Percentiles rank a stretch among this genome's conserved stretches.
These are phyloP conservation scores for Nepenthes gracilis DNA, from an alignment of 148 eudicot species.

Conservation along the genomic window DNA sequence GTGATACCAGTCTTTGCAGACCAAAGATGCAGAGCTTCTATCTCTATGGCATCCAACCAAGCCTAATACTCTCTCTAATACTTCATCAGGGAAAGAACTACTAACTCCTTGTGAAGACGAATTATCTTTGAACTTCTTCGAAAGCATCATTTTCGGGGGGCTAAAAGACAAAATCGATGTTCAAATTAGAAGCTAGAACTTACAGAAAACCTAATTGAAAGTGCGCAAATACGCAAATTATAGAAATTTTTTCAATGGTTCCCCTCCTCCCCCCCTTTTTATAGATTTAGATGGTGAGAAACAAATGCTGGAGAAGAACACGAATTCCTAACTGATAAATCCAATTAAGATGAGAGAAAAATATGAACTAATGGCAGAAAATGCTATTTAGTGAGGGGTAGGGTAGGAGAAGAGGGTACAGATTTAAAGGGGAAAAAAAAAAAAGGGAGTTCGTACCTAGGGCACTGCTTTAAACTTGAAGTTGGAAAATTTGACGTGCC, in stretches of 20 bases:
- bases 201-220: not conserved
- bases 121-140: conserved; percentile 13
- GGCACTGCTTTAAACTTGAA: conserved; percentile 21
- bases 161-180: conserved; percentile 1
- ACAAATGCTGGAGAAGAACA: no score
- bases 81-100: conserved; percentile 67
- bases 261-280: no score
- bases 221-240: no score
- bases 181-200: not conserved
- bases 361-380: not conserved
- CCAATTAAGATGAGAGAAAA: not conserved
- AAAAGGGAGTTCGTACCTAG: conserved; percentile 22
- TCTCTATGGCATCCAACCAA: conserved; percentile 48
- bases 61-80: conserved; percentile 47
- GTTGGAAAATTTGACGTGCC: not conserved
- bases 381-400: no score
- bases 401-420: conserved; percentile 2
- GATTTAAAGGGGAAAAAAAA: not conserved
- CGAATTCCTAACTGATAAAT: no score
- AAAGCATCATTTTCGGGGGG: conserved; percentile 4
- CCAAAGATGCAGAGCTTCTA: conserved; percentile 59
- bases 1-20: conserved; percentile 77
- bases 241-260: no score
- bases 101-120: conserved; percentile 2
- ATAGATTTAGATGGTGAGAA: no score